Base-by-base conservation (phyloP, 306 rosid genomes). In the Trichosanthes truncata region DNA sequence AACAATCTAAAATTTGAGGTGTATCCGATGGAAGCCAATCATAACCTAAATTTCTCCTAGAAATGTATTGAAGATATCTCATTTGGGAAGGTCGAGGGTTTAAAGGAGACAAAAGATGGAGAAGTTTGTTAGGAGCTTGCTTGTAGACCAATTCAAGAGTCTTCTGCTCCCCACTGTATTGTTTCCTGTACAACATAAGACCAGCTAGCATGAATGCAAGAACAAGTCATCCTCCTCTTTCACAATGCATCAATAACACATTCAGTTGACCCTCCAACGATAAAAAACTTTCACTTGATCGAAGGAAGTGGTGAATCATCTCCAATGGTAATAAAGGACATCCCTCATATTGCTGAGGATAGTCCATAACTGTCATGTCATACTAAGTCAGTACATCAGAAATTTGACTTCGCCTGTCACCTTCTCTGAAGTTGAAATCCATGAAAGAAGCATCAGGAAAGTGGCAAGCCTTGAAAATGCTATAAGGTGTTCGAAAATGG, bases 351-450 rank as follows among this genome's bases (percentile, higher is more conserved):
- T 93, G 93, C 79, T 96, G 91, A 85, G 99, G 99, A 84, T 96
- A 96, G 79, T 96, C 99, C 98, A 96, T 93, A n/a, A 96, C 98
- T 49, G 99, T 93, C 99, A 96, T 96, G 87, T 88, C 98, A 88
- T 96, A 96, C 73, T 93, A 93, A 80, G 97, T 83, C 78, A 96
- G 77, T 79, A 93, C 89, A 84, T 93, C 98, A 15, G 97, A 90
- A 85, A 96, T 83, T 81, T 89, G 96, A 81, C 96, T 90, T 80
- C 90, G 92, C 71, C 78, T 88, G 17, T 88, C 96, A 81, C 98
- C 99, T 90, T 96, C 98, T 96, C 90, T 83, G 69, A 96, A 96
- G 91, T 96, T 96, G 82, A 91, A 96, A 83, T 91, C 99, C 96
- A 91, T 93, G 88, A 91, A 96, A 84, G 99, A 93, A 84, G 97